Evolutionary conservation across 768 basidiomycete species (phyloP), one percentile per base, ranked within the genome.

Genomic region (Psilocybe subaeruginosa): DNA sequence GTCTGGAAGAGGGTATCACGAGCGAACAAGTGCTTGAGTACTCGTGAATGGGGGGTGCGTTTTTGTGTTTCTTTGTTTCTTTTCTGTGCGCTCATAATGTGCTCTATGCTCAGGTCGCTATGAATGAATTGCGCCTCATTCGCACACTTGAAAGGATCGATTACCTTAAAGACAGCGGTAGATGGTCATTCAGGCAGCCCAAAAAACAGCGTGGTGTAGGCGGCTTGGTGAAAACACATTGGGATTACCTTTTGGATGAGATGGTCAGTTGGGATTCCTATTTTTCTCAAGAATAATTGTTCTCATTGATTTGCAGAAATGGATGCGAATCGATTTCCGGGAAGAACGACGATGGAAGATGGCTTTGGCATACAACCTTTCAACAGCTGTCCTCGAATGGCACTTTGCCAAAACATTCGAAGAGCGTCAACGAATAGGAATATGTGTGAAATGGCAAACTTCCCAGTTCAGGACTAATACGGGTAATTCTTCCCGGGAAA

Each of bases 181-280:
- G 86, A 37, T 99, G 97, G 97, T 91, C 91, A 65, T 93, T 97
- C 68, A 79, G 97, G 55, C 97, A 99, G 69, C 95, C 95, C 8
- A 98, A 97, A 76, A 97, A 95, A 74, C 93, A 96, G 69, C 82
- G 92, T 60, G 90, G 87, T 30, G 82, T 95, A 16, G 87, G 89
- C 19, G 87, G 88, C 1, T 66, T 89, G 52, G 78, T 80, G 2
- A 97, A 96, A 76, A 86, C 90, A 0, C 95, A 98, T 69, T 96
- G 94, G 94, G 97, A 99, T 72, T 92, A 95, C 74, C 80, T 99
- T 35, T 76, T 99, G 73, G 97, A 99, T 62, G 97, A 99, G 75
- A 95, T 98, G 95, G 94, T 93, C 57, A 66, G 84, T 77, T 27
- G 39, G 16, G 37, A 55, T 29, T 43, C 14, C 54, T 43, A 16